Percentiles rank a stretch among this genome's conserved stretches.
phyloP scores from a whole-genome alignment of 352 stramenopile genomes.

The Globisporangium iwayamae region DNA sequence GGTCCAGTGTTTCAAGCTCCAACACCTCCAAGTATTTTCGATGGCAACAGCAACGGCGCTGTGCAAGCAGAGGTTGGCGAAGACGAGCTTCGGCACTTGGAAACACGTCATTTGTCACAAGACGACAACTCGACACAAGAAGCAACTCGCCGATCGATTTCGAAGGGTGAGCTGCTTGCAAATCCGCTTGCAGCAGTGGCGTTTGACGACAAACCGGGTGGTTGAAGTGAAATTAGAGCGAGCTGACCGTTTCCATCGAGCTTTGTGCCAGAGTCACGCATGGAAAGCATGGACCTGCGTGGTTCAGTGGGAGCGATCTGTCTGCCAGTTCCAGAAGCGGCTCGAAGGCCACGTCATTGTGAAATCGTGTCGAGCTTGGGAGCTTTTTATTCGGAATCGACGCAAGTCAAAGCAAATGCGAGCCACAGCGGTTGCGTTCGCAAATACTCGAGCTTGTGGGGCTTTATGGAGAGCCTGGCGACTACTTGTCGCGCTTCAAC shows the following conservation, averaged over 20 bases:
- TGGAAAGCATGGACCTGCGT: constrained; percentile 24
- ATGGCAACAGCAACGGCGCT: not conserved
- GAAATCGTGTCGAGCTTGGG: constrained; percentile 16
- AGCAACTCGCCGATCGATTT: not conserved
- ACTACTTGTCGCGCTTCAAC: constrained; percentile 16
- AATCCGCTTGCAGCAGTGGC: not conserved
- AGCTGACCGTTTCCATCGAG: constrained; percentile 20
- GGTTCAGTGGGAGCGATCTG: constrained; percentile 13
- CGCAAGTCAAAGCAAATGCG: constrained; percentile 12
- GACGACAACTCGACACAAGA: not conserved
- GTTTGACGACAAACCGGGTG: constrained; percentile 7
- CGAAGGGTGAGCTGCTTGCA: not conserved
- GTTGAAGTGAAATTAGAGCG: constrained; percentile 12
- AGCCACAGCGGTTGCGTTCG: constrained; percentile 7
- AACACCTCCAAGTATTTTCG: not conserved
- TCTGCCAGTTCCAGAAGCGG: constrained; percentile 9
- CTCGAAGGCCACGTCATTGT: constrained; percentile 6
- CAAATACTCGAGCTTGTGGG: not conserved
- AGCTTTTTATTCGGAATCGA: not conserved
- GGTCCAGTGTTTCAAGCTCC: not conserved
- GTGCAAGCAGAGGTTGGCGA: not conserved
- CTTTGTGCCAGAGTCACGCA: constrained; percentile 17
- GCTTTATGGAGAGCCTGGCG: constrained; percentile 23
- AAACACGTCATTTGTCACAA: not conserved
- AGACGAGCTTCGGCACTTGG: not conserved